These are phyloP conservation scores for Omphalea diandra DNA, from an alignment of 441 rosid species.

Conservation along the genomic window DNA sequence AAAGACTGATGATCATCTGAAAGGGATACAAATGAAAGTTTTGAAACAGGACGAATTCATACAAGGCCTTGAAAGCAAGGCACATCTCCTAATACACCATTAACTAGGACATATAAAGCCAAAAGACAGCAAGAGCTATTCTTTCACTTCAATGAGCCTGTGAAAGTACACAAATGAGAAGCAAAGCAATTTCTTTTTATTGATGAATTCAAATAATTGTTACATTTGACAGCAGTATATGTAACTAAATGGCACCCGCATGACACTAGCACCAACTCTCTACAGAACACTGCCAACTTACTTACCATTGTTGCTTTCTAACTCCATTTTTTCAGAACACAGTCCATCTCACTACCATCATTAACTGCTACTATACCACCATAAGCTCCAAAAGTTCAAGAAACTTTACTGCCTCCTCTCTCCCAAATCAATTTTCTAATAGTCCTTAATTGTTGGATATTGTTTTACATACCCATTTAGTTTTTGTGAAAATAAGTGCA, in stretches of 20 bases:
- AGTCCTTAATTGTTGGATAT: neutral
- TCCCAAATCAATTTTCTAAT: neutral
- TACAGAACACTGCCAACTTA: neutral
- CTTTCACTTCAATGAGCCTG: neutral
- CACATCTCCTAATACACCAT: neutral
- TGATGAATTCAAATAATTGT: neutral
- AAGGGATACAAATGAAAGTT: neutral
- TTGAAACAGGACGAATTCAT: neutral
- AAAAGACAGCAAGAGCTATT: neutral
- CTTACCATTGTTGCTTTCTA: neutral
- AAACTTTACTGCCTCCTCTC: neutral
- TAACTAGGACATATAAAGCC: neutral
- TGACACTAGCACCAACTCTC: neutral
- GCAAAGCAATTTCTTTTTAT: neutral
- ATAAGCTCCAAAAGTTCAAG: neutral
- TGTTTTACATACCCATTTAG: neutral
- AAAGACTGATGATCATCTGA: neutral
- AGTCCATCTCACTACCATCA: no score
- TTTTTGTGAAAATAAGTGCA: neutral
- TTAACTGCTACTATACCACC: neutral
- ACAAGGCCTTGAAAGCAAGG: neutral
- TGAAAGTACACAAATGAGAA: neutral
- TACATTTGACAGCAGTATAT: neutral
- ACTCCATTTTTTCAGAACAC: no score
- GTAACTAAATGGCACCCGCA: neutral